Evolutionary conservation across 495 filamentous ascomycete genomes (phyloP).

Genomic region (Letharia lupina): DNA sequence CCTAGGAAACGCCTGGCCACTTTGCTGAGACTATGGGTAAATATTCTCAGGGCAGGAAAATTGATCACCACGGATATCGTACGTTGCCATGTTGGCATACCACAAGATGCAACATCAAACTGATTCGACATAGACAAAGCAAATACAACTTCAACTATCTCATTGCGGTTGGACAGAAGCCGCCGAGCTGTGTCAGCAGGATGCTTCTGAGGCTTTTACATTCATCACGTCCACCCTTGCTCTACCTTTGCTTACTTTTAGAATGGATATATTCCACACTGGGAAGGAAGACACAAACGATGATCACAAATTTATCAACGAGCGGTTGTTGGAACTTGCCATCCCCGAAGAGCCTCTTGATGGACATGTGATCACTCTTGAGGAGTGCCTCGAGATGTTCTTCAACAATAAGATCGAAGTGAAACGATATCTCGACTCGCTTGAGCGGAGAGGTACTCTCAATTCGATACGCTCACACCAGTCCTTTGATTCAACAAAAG

Average conservation of each 20-base stretch:
- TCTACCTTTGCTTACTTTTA: constrained; percentile 79
- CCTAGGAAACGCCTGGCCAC: constrained; percentile 62
- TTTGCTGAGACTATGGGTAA: constrained; percentile 82
- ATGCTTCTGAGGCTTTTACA: constrained; percentile 88
- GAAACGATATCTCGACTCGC: constrained; percentile 57
- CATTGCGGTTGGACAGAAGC: constrained; percentile 90
- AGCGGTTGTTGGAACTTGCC: constrained; percentile 84
- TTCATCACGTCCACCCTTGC: constrained; percentile 87
- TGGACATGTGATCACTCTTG: constrained; percentile 61
- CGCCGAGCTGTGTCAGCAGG: constrained; percentile 67
- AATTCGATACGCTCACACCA: constrained; percentile 36
- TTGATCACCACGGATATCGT: constrained; percentile 83
- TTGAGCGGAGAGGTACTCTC: constrained; percentile 49
- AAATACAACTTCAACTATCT: constrained; percentile 74
- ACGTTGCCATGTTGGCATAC: constrained; percentile 26
- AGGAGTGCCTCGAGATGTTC: constrained; percentile 85
- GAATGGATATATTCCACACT: constrained; percentile 90
- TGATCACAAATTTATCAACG: constrained; percentile 90
- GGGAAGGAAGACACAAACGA: constrained; percentile 73
- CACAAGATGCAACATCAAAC: not conserved
- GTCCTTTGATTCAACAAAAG: constrained; percentile 48
- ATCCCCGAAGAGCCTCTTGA: constrained; percentile 49
- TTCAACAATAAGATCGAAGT: constrained; percentile 95
- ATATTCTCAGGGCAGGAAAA: constrained; percentile 74
- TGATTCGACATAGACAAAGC: constrained; percentile 51